These are phyloP conservation scores for Neofusicoccum sp. DNA, from an alignment of 2,329 filamentous ascomycete genomes.

Conservation along the genomic window DNA sequence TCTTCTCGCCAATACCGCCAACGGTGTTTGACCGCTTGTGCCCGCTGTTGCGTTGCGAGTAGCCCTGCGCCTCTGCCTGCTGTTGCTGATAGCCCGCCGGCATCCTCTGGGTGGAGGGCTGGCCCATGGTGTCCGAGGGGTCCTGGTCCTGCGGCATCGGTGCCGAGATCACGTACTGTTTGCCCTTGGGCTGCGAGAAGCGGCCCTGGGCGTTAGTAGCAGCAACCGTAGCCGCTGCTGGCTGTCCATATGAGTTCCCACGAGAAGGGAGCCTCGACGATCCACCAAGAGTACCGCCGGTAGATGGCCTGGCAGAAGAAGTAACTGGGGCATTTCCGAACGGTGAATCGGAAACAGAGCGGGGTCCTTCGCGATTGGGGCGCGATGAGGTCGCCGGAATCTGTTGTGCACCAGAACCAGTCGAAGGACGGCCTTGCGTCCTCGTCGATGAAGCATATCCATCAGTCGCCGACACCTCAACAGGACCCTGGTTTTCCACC, in stretches of 20 bases:
- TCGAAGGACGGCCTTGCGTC: constrained; percentile 26
- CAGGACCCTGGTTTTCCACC: constrained; percentile 58
- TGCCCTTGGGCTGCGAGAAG: constrained; percentile 74
- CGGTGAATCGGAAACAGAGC: constrained; percentile 52
- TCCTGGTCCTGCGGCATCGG: constrained; percentile 61
- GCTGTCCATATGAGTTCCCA: constrained; percentile 80
- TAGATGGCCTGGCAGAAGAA: constrained; percentile 67
- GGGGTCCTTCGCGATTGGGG: constrained; percentile 51
- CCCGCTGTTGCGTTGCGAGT: constrained; percentile 59
- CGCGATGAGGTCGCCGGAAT: constrained; percentile 39
- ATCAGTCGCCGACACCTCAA: constrained; percentile 43
- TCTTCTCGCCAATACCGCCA: constrained; percentile 70
- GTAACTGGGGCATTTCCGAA: constrained; percentile 44
- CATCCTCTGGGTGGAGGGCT: constrained; percentile 58
- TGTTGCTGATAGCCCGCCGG: constrained; percentile 57
- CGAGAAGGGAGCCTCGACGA: constrained; percentile 68
- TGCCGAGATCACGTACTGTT: constrained; percentile 72
- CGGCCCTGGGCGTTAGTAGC: constrained; percentile 87
- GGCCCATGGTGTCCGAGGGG: constrained; percentile 55
- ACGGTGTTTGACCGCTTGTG: constrained; percentile 68
- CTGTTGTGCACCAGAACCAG: constrained; percentile 23
- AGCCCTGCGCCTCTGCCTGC: constrained; percentile 53
- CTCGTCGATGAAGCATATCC: constrained; percentile 36
- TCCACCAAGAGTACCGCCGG: constrained; percentile 73
- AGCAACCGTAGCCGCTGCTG: constrained; percentile 81